Base-by-base conservation (phyloP, 192 early-diverging fungal genomes). In the Kickxella alabastrina region DNA sequence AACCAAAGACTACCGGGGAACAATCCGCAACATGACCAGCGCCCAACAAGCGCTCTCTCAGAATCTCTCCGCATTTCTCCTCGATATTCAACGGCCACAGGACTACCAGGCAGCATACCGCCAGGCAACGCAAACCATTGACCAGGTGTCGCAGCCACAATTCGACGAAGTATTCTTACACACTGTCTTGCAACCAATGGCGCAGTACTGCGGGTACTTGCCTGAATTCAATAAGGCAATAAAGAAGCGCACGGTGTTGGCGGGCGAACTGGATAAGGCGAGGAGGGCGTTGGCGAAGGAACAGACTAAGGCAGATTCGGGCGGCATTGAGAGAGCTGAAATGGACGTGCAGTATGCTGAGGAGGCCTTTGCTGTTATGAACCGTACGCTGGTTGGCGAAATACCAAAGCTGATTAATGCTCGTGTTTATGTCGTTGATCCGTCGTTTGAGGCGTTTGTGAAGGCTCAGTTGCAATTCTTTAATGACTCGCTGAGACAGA, bases 381-480 rank as follows among this genome's bases (percentile, higher is more conserved):
- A 99, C 67, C 67, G 68, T 18, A 82, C 84, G 43, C 79, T 99
- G 29, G 67, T 93, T 18, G 71, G 78, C 10, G 93, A 98, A 54
- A 83, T 98, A 32, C 97, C 97, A 10, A 87, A 87, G 62, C 81
- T 98, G 0, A 85, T 99, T 38, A 90, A 91, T 36, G 59, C 91
- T 19, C 76, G 94, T 25, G 86, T 97, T 0, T 87, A 90, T 3
- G 93, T 93, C 53, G 68, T 97, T 39, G 92, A 97, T 23, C 97
- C 97, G 2, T 91, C 90, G 17, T 95, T 99, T 59, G 94, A 97
- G 59, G 95, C 94, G 7, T 73, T 99, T 22, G 88, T 97, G 45
- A 93, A 95, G 73, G 80, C 87, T 13, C 95, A 99, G 64, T 64
- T 95, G n/a, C 79, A 82, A 50, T 97, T 97, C 77, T 88, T 90